Evolutionary conservation across 2,329 filamentous ascomycete genomes (phyloP).

Genomic region (Mycosphaerella sp.): DNA sequence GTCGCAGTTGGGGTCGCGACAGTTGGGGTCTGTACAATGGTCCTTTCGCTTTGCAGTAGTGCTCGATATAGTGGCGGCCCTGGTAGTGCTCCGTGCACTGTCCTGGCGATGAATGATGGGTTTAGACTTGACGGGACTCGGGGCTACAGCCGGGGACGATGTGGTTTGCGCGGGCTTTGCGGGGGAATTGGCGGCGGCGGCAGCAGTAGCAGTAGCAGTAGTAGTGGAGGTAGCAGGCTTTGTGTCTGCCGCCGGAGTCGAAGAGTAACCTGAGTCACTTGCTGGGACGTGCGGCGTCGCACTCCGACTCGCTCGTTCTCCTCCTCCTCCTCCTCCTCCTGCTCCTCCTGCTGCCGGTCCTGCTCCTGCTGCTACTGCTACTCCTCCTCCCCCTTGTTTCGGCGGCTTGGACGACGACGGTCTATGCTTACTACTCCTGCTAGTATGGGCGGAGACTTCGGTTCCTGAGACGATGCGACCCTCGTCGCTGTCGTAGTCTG

Average conservation of each 20-base stretch:
- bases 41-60: neutral
- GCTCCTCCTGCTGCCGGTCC: slow-evolving; percentile 10
- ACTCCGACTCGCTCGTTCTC: slow-evolving; percentile 24
- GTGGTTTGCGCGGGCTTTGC: slow-evolving; percentile 4
- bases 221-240: slow-evolving; percentile 7
- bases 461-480: slow-evolving; percentile 41
- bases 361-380: slow-evolving; percentile 18
- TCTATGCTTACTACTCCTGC: slow-evolving; percentile 18
- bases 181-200: slow-evolving; percentile 5
- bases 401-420: too few relatives aligned
- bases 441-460: slow-evolving; percentile 40
- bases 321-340: slow-evolving; percentile 28
- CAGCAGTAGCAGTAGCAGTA: slow-evolving; percentile 8
- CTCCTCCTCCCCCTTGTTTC: too few relatives aligned
- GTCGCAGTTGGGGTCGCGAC: slow-evolving; percentile 33
- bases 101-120: slow-evolving; percentile 26
- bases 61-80: slow-evolving; percentile 10
- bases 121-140: slow-evolving; percentile 17
- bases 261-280: slow-evolving; percentile 59
- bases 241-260: slow-evolving; percentile 25
- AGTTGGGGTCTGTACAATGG: slow-evolving; percentile 44
- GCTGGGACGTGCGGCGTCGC: slow-evolving; percentile 38
- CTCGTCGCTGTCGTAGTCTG: slow-evolving; percentile 41
- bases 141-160: slow-evolving; percentile 8
- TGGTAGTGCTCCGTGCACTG: slow-evolving; percentile 43